Evolutionary conservation across 176 grass and related monocot genomes (phyloP).

Genomic region (Oryza nivara): DNA sequence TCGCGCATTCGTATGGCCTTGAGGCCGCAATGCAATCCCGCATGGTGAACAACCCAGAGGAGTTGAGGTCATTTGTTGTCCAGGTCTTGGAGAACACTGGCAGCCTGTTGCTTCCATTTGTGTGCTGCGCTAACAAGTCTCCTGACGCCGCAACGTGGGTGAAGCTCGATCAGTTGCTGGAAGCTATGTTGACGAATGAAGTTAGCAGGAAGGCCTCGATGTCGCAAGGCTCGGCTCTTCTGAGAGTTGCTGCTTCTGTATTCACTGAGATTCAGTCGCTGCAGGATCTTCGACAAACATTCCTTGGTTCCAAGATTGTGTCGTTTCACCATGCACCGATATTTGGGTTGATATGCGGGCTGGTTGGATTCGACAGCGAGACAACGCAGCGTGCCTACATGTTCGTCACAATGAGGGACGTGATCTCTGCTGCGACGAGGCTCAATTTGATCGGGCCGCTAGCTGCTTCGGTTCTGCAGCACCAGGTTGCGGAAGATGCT

Average conservation of each 20-base stretch:
- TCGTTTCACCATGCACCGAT: constrained; percentile 73
- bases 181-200: constrained; percentile 86
- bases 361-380: constrained; percentile 64
- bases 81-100: constrained; percentile 76
- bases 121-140: constrained; percentile 56
- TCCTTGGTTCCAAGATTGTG: constrained; percentile 53
- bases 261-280: constrained; percentile 61
- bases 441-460: constrained; percentile 86
- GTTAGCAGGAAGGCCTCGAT: constrained; percentile 70
- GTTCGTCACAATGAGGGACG: constrained; percentile 84
- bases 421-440: constrained; percentile 78
- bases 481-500: constrained; percentile 64
- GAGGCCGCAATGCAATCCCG: constrained; percentile 74
- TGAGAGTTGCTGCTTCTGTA: constrained; percentile 68
- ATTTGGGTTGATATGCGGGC: constrained; percentile 72
- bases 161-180: constrained; percentile 68
- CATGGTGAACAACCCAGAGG: constrained; percentile 54
- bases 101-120: constrained; percentile 76
- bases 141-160: constrained; percentile 51
- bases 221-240: constrained; percentile 73
- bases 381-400: constrained; percentile 69
- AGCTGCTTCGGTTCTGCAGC: constrained; percentile 79
- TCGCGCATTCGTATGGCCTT: constrained; percentile 82
- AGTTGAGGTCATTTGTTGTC: constrained; percentile 63
- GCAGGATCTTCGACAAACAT: constrained; percentile 54